Conservation (phyloP, 2,329 filamentous ascomycete species). For the Rhynchosporium graminicola region DNA sequence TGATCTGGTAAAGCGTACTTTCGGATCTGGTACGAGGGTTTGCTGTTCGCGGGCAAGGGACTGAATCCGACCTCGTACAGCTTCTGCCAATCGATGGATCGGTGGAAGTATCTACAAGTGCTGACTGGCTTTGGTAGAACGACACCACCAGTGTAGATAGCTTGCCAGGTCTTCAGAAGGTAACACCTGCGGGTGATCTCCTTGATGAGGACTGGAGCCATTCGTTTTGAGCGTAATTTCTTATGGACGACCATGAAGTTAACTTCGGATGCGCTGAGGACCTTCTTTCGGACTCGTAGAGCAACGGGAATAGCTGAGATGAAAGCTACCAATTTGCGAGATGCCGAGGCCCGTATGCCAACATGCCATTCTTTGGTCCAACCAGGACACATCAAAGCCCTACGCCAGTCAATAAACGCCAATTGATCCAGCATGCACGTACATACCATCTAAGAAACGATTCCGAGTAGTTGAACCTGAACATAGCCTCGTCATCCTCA, state of each 20-base stretch:
- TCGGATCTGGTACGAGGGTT: conserved; percentile 79
- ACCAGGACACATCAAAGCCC: conserved; percentile 91
- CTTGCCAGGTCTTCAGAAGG: conserved; percentile 83
- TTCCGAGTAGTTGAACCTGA: conserved; percentile 93
- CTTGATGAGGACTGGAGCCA: conserved; percentile 94
- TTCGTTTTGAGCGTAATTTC: conserved; percentile 89
- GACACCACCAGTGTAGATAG: conserved; percentile 91
- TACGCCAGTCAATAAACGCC: conserved; percentile 43
- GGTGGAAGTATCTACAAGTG: conserved; percentile 94
- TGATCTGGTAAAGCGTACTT: conserved; percentile 80
- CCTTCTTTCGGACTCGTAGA: conserved; percentile 75
- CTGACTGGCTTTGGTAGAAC: conserved; percentile 89
- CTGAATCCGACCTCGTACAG: conserved; percentile 94
- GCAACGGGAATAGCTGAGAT: conserved; percentile 91
- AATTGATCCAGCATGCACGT: conserved; percentile 1
- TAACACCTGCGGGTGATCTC: conserved; percentile 95
- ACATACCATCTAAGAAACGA: conserved; percentile 84
- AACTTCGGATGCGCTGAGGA: conserved; percentile 82
- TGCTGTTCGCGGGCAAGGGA: conserved; percentile 79
- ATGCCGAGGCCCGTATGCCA: conserved; percentile 81
- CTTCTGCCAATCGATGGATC: conserved; percentile 93
- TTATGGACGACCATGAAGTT: conserved; percentile 99
- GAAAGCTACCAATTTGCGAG: conserved; percentile 87
- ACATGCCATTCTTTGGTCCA: conserved; percentile 96
- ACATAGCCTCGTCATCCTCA: conserved; percentile 95